phyloP scores from a whole-genome alignment of 116 monocot genomes.

The Zostera marina region DNA sequence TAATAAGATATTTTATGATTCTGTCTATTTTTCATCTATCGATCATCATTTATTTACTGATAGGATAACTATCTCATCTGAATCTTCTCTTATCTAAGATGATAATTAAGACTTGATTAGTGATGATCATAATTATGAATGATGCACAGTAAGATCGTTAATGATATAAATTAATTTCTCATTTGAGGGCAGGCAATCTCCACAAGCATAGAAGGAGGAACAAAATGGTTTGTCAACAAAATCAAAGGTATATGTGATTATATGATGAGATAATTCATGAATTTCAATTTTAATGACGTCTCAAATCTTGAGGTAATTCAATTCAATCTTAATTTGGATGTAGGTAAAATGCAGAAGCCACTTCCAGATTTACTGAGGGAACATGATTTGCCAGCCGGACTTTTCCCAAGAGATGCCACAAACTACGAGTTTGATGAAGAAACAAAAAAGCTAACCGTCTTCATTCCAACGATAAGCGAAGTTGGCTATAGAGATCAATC shows the following conservation, averaged over 20 bases:
- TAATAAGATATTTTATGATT: too few species aligned
- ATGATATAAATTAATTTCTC: neutral
- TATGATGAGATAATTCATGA: too few species aligned
- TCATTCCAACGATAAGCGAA: slow-evolving; percentile 55
- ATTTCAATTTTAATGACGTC: too few species aligned
- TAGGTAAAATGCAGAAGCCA: slow-evolving; percentile 72
- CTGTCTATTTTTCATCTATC: too few species aligned
- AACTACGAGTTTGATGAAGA: slow-evolving; percentile 78
- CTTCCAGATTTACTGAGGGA: slow-evolving; percentile 55
- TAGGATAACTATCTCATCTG: too few species aligned
- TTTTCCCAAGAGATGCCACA: slow-evolving; percentile 68
- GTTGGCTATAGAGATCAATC: slow-evolving; percentile 71
- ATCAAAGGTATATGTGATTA: slow-evolving; percentile 28
- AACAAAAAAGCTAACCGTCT: slow-evolving; percentile 48
- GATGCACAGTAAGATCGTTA: neutral
- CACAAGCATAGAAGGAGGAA: slow-evolving; percentile 24
- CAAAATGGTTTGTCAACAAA: slow-evolving; percentile 33
- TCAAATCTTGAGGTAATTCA: neutral
- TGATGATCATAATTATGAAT: too few species aligned
- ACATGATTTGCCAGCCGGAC: slow-evolving; percentile 48
- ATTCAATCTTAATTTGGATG: neutral
- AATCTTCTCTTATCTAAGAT: too few species aligned
- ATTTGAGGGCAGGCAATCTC: slow-evolving; percentile 18
- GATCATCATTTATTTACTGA: too few species aligned
- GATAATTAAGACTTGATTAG: too few species aligned